These are phyloP conservation scores for Phytophthora litchii DNA, from an alignment of 352 stramenopile genomes.

Conservation along the genomic window DNA sequence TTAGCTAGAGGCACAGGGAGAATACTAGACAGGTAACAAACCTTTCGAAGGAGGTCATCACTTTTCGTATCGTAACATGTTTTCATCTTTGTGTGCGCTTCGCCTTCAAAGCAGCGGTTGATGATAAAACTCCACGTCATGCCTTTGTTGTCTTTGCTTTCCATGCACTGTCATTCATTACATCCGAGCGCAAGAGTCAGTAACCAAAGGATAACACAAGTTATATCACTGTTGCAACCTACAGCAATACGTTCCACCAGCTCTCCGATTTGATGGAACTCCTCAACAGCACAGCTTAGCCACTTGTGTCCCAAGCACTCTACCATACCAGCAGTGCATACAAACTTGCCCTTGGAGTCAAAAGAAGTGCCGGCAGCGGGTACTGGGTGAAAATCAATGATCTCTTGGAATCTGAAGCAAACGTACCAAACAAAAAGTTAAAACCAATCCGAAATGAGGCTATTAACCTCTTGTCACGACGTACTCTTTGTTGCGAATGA, in stretches of 20 bases:
- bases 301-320: slow-evolving; percentile 83
- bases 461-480: slow-evolving; percentile 3
- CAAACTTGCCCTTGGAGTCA: slow-evolving; percentile 64
- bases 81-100: slow-evolving; percentile 57
- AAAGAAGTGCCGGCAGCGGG: slow-evolving; percentile 70
- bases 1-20: slow-evolving; percentile 1
- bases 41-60: slow-evolving; percentile 59
- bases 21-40: slow-evolving; percentile 10
- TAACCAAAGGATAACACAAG: slow-evolving; percentile 1
- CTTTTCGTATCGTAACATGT: slow-evolving; percentile 70
- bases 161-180: slow-evolving; percentile 55
- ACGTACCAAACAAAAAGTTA: slow-evolving; percentile 9
- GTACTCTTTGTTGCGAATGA: slow-evolving; percentile 67
- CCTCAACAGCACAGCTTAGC: slow-evolving; percentile 75
- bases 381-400: slow-evolving; percentile 72
- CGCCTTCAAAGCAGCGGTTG: slow-evolving; percentile 62
- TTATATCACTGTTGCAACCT: slow-evolving; percentile 15
- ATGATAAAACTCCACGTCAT: slow-evolving; percentile 71
- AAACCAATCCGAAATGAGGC: slow-evolving; percentile 1
- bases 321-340: slow-evolving; percentile 67
- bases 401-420: slow-evolving; percentile 62
- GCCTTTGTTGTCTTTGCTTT: slow-evolving; percentile 81
- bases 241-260: slow-evolving; percentile 70
- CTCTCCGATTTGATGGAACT: slow-evolving; percentile 67
- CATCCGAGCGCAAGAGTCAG: slow-evolving; percentile 9